A percentile compares a stretch with the other conserved stretches of the same genome.
phyloP scores from a whole-genome alignment of 1,284 basidiomycete species.

The Amylostereum areolatum region DNA sequence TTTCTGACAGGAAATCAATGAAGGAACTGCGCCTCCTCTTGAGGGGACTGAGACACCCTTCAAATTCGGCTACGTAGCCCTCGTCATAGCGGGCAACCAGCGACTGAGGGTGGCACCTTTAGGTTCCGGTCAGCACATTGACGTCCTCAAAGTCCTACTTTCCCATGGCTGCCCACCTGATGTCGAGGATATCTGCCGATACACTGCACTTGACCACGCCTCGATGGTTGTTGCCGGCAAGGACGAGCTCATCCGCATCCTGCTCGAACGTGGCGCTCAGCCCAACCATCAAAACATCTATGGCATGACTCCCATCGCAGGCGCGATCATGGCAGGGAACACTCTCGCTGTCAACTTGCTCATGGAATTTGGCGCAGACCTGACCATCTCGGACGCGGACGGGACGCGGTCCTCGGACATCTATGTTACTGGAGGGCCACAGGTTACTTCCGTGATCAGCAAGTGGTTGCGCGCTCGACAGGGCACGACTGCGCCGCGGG shows the following conservation, averaged over 20 bases:
- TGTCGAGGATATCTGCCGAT: constrained; percentile 39
- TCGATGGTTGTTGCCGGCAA: constrained; percentile 21
- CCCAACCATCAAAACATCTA: constrained; percentile 33
- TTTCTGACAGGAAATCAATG: constrained; percentile 28
- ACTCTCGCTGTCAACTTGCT: constrained; percentile 34
- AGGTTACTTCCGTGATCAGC: constrained; percentile 38
- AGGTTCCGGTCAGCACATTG: constrained; percentile 21
- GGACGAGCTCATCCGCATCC: constrained; percentile 25
- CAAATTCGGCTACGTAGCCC: constrained; percentile 38
- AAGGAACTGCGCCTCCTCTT: constrained; percentile 35
- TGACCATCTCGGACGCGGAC: constrained; percentile 43
- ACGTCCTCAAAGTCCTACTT: constrained; percentile 36
- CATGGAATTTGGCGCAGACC: constrained; percentile 42
- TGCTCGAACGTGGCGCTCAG: constrained; percentile 39
- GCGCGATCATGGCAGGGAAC: constrained; percentile 30
- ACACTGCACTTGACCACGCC: constrained; percentile 43
- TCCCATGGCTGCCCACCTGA: constrained; percentile 35
- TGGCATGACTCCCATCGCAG: constrained; percentile 37
- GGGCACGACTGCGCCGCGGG: constrained; percentile 35
- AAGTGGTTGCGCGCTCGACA: constrained; percentile 42
- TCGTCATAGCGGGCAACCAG: constrained; percentile 39
- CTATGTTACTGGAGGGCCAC: constrained; percentile 33
- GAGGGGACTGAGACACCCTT: constrained; percentile 39
- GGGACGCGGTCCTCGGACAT: constrained; percentile 26
- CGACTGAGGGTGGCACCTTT: constrained; percentile 17